Evolutionary conservation across 352 stramenopile species (phyloP).

Genomic region (Globisporangium acanthophoron): DNA sequence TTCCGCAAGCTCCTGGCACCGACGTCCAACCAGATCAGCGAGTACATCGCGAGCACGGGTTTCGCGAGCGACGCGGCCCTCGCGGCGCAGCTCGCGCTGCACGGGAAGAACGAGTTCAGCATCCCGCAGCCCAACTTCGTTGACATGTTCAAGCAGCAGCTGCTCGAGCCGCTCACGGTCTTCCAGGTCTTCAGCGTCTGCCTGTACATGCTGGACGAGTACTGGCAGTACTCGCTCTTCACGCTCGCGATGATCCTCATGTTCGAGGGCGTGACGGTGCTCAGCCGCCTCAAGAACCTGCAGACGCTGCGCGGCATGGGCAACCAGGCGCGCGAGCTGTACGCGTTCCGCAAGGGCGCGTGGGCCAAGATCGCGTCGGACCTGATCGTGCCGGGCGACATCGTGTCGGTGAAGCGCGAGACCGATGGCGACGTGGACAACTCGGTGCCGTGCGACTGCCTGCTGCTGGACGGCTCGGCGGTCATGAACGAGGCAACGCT

Average conservation of each 20-base stretch:
- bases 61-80: constrained; percentile 39
- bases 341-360: constrained; percentile 86
- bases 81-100: constrained; percentile 48
- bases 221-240: constrained; percentile 99
- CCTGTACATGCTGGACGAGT: constrained; percentile 99
- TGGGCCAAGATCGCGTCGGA: constrained; percentile 85
- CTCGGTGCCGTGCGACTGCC: constrained; percentile 92
- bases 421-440: constrained; percentile 78
- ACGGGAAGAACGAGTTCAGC: constrained; percentile 92
- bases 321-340: constrained; percentile 80
- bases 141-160: constrained; percentile 96
- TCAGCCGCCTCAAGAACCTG: constrained; percentile 94
- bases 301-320: constrained; percentile 94
- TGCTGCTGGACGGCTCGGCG: constrained; percentile 92
- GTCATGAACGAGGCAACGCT: constrained; percentile 99
- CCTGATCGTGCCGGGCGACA: constrained; percentile 89
- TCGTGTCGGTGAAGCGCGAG: constrained; percentile 90
- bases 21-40: constrained; percentile 50
- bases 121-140: constrained; percentile 95
- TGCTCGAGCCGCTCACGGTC: constrained; percentile 97
- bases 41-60: constrained; percentile 51
- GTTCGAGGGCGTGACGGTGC: constrained; percentile 96
- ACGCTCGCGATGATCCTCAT: constrained; percentile 97
- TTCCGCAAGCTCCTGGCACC: constrained; percentile 79
- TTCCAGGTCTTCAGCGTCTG: constrained; percentile 99